Conservation (phyloP, 2,329 filamentous ascomycete species). For the Tolypocladium tundrense region DNA sequence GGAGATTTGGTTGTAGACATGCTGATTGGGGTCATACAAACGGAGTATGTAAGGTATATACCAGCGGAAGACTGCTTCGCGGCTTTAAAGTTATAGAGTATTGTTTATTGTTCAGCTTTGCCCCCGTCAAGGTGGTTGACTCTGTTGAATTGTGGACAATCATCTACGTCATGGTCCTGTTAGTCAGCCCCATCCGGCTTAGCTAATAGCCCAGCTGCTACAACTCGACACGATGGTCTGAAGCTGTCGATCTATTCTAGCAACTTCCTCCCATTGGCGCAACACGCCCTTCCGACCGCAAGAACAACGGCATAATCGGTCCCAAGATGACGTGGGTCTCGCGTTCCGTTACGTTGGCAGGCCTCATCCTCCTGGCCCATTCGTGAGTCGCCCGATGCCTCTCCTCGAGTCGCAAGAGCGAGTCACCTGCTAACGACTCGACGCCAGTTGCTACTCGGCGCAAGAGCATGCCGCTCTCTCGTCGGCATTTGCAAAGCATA, state of each 20-base stretch:
- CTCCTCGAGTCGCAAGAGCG: not conserved
- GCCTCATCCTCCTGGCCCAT: constrained; percentile 71
- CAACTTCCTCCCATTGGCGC: not conserved
- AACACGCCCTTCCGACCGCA: not conserved
- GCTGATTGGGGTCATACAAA: not conserved
- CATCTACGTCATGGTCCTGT: not conserved
- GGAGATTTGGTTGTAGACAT: not conserved
- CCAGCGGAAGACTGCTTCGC: not conserved
- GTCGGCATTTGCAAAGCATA: constrained; percentile 37
- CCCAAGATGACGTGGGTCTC: constrained; percentile 60
- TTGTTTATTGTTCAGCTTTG: not conserved
- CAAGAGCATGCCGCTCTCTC: constrained; percentile 79
- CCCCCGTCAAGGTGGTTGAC: not conserved
- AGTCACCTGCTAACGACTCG: constrained; percentile 8
- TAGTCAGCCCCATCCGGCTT: not conserved
- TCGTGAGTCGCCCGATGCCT: constrained; percentile 50
- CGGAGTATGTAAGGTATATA: not conserved
- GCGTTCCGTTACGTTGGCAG: constrained; percentile 59
- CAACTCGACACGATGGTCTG: not conserved
- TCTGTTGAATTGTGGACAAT: not conserved
- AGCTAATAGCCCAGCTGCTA: too few species aligned
- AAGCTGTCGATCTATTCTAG: not conserved
- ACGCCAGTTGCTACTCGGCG: constrained; percentile 82
- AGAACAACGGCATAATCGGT: not conserved
- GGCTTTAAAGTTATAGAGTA: not conserved